Evolutionary conservation across 2,329 filamentous ascomycete species (phyloP).

Genomic region (Sarocladium oryzae): DNA sequence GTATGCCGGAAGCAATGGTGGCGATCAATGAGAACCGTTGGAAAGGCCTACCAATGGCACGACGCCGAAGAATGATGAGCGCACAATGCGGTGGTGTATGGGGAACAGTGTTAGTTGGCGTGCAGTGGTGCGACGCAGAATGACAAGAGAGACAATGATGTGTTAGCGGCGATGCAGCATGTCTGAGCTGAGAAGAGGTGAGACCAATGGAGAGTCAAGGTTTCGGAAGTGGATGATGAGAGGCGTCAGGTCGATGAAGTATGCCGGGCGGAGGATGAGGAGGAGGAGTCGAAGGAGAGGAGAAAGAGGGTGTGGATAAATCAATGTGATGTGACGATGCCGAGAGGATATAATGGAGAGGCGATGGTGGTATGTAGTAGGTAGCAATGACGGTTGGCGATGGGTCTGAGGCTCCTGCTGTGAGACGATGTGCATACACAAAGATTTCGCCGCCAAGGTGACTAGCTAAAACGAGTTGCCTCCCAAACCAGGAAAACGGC

Average conservation of each 20-base stretch:
- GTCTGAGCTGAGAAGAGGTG: not conserved
- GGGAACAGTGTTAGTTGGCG: not conserved
- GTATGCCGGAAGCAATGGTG: not conserved
- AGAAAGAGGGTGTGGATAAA: not conserved
- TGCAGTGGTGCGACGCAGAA: conserved; percentile 4
- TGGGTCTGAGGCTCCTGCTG: too few relatives aligned
- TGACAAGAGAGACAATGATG: not conserved
- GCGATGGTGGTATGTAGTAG: not conserved
- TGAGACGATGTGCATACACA: too few relatives aligned
- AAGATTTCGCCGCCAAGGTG: too few relatives aligned
- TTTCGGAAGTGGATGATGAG: not conserved
- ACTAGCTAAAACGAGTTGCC: too few relatives aligned
- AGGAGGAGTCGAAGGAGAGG: not conserved
- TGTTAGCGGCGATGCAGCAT: conserved; percentile 7
- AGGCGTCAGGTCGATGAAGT: not conserved
- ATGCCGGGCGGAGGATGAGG: not conserved
- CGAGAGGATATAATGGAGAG: not conserved
- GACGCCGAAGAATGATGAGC: not conserved
- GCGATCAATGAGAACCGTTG: conserved; percentile 2
- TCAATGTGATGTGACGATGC: not conserved
- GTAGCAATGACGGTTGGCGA: conserved; percentile 13
- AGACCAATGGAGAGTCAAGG: not conserved
- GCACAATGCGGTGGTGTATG: not conserved
- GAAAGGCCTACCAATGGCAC: not conserved
- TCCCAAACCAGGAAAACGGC: too few relatives aligned